Base-by-base conservation (phyloP, 1,284 basidiomycete genomes). In the Heterobasidion parviporum region DNA sequence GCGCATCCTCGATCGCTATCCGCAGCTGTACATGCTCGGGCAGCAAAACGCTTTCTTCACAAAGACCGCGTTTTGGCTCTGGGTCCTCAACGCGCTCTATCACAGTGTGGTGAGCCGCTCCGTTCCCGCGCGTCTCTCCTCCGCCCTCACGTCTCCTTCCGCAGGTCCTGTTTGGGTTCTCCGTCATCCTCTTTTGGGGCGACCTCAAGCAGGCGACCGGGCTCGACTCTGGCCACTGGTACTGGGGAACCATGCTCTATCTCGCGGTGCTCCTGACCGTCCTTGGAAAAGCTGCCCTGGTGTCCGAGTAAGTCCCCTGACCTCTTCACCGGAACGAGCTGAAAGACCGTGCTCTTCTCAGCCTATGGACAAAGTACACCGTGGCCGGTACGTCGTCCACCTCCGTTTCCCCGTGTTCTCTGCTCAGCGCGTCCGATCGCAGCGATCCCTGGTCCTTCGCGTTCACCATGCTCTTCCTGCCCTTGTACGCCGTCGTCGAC, bases 361-460 rank as follows among this genome's bases (percentile, higher is more conserved):
- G 94, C 64, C 72, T 99, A n/a, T 99, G 96, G 97, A 98, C 96
- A 2, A 98, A 99, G 69, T 99, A 98, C 69, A 98, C 95, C 2
- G 89, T 95, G 44, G 92, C 92, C 50, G 89, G 86, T 86, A 65
- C 56, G 75, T 64, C 15, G 4, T 20, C 6, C n/a, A 20, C 20
- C 16, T 38, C 8, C 33, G 12, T 60, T 12, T 9, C 48, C 8
- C n/a, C 50, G 8, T 53, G 10, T 10, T 63, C 18, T 64, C 50
- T 33, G 12, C 38, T 60, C 35, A 58, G 49, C 32, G 18, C 18
- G 47, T 46, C 52, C 33, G 65, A 14, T 15, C 26, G 5, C 53
- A 83, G 92, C 95, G 6, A 98, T 98, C 54, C 97, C 96, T 0
- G 97, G 97, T 98, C 97, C 2, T 96, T 98, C 68, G 68, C 88